These are phyloP conservation scores for Serendipita sp. DNA, from an alignment of 768 basidiomycete species.

Conservation along the genomic window DNA sequence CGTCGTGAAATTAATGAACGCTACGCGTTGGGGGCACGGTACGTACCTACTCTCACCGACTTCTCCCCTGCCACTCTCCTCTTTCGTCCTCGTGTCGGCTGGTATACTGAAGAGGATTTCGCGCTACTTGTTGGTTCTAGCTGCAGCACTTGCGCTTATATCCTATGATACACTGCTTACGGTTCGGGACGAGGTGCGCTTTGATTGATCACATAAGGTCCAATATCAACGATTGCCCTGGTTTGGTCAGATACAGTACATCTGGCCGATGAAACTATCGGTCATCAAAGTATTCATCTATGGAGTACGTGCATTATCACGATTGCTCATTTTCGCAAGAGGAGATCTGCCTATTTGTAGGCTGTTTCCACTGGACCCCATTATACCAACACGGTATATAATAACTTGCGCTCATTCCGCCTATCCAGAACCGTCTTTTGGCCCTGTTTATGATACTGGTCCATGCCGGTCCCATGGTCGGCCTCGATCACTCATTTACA, in stretches of 20 bases:
- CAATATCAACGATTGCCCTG: background rate
- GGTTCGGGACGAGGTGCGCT: background rate
- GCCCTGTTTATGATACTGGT: background rate
- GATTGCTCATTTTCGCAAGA: background rate
- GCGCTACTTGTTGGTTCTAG: background rate
- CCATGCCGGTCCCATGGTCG: background rate
- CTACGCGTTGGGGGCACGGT: too few species aligned
- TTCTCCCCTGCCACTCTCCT: too few species aligned
- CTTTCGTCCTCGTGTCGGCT: too few species aligned
- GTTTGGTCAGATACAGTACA: background rate
- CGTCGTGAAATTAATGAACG: too few species aligned
- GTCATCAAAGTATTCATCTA: background rate
- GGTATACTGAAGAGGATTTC: too few species aligned
- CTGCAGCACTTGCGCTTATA: background rate
- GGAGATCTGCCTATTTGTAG: too few species aligned
- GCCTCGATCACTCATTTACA: background rate
- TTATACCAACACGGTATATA: too few species aligned
- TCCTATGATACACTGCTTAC: background rate
- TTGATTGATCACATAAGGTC: background rate
- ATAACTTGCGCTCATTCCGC: background rate
- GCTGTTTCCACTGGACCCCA: too few species aligned
- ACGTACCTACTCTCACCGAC: too few species aligned
- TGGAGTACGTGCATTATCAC: background rate
- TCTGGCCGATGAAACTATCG: background rate
- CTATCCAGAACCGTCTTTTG: background rate